A percentile compares a stretch with the other conserved stretches of the same genome.
phyloP scores from a whole-genome alignment of 345 rosid species.

The Syzygium jambos region DNA sequence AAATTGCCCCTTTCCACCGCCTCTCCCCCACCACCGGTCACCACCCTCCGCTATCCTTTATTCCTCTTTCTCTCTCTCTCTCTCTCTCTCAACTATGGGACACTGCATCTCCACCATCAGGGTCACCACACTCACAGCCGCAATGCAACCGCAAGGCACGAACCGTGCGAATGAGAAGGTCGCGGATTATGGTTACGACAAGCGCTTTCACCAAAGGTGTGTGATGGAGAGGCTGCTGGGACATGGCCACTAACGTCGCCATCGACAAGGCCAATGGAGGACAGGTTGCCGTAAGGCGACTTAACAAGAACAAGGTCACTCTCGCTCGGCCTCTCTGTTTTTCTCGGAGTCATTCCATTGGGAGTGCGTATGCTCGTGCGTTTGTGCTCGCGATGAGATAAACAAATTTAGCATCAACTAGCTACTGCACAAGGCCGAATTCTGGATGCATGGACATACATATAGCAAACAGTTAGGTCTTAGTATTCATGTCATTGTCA shows the following conservation, averaged over 20 bases:
- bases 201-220: slow-evolving; percentile 55
- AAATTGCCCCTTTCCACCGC: background rate
- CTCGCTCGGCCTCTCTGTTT: background rate
- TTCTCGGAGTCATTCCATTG: background rate
- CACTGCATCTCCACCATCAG: slow-evolving; percentile 13
- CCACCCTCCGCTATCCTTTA: slow-evolving; percentile 3
- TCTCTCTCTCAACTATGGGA: slow-evolving; percentile 13
- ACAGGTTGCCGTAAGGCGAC: slow-evolving; percentile 70
- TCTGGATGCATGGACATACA: background rate
- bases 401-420: background rate
- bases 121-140: background rate
- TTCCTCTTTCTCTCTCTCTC: background rate
- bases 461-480: background rate
- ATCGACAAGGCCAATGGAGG: slow-evolving; percentile 48
- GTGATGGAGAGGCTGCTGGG: slow-evolving; percentile 66
- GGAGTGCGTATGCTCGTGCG: background rate
- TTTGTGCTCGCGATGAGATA: background rate
- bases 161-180: background rate
- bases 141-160: background rate
- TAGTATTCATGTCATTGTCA: background rate
- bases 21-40: background rate
- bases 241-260: slow-evolving; percentile 66
- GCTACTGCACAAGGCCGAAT: background rate
- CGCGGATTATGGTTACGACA: slow-evolving; percentile 54
- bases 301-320: slow-evolving; percentile 68